Conservation (phyloP, 1,139 yeast species). For the Komagataea norvegica region DNA sequence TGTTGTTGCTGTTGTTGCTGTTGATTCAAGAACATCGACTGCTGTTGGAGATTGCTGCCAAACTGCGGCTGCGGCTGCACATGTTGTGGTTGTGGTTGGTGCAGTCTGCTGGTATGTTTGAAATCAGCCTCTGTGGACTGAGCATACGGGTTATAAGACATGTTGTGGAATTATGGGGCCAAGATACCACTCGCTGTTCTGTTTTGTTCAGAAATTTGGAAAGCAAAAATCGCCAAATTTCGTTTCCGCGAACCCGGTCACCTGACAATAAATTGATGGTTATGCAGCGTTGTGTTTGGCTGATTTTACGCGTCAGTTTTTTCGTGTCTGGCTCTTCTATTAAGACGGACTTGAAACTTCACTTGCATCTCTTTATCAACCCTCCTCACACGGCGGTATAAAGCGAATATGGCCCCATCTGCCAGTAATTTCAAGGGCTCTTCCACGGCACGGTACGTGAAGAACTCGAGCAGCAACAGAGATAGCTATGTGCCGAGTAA, state of each 20-base stretch:
- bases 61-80: constrained; percentile 12
- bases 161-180: too few relatives aligned
- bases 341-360: too few relatives aligned
- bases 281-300: too few relatives aligned
- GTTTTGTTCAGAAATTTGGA: too few relatives aligned
- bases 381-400: too few relatives aligned
- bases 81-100: constrained; percentile 27
- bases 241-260: too few relatives aligned
- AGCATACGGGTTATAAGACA: constrained; percentile 40
- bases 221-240: too few relatives aligned
- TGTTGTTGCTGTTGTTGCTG: constrained; percentile 18
- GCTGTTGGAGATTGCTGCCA: constrained; percentile 8
- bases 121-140: constrained; percentile 13
- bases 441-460: constrained; percentile 51
- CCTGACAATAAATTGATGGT: too few relatives aligned
- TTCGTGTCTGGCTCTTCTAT: neutral
- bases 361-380: too few relatives aligned
- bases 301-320: too few relatives aligned
- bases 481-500: constrained; percentile 31
- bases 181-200: too few relatives aligned
- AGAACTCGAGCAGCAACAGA: constrained; percentile 32
- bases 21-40: too few relatives aligned
- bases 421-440: constrained; percentile 41
- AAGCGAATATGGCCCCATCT: constrained; percentile 3
- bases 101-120: constrained; percentile 17